Evolutionary conservation across 441 rosid genomes (phyloP), one percentile per base, ranked within the genome.

Genomic region (Corymbia calophylla): DNA sequence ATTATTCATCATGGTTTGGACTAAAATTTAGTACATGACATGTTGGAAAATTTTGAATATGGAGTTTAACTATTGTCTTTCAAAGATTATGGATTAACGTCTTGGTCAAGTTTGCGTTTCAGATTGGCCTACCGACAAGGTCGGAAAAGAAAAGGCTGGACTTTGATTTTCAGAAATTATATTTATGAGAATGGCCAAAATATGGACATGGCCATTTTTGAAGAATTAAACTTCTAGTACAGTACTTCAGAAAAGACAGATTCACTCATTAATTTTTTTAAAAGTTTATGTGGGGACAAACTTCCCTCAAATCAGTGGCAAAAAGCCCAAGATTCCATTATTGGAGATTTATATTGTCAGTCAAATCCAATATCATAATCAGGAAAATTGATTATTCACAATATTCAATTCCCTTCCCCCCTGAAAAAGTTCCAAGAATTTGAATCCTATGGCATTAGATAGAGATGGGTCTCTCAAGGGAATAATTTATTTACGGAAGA

Each of bases 51-150:
- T 9, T 15, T n/a, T 15, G 2, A 64, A 64, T n/a, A n/a, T 64
- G 9, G 15, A n/a, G 35, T 32, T 31, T 4, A 32, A 32, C 0
- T 18, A 9, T 17, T 32, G 3, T 68, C 35, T 68, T 17, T 31
- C 6, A 1, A 66, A 0, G 1, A 31, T 66, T 31, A 31, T 17
- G 1, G 16, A 8, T 32, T 31, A 32, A 32, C 3, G 4, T 17
- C 19, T 32, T 1, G 4, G 35, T 16, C 35, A 11, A 66, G 44
- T 66, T 32, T 68, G 44, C 39, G 19, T 68, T 68, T 17, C 17
- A 25, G 16, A 68, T 68, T 4, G 13, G 17, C 35, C 17, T 68
- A 17, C 21, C 10, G 5, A 68, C 18, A 18, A 31, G 44, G 3
- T 8, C 5, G 9, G 13, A 29, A 29, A 62, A 15, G 70, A n/a